Evolutionary conservation across 345 rosid genomes (phyloP).

Genomic region (Lepidium sativum): DNA sequence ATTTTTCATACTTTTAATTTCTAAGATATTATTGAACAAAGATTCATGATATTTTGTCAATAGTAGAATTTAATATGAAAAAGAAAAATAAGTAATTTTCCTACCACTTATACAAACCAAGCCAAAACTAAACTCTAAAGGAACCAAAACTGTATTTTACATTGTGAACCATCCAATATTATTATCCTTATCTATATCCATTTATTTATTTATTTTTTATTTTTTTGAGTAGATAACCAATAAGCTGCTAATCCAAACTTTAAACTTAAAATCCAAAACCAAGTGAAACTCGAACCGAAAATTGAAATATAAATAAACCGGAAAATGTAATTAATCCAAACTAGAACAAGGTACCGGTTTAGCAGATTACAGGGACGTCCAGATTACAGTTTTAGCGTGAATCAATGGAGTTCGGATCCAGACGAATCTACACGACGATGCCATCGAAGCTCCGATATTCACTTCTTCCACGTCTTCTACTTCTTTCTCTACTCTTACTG

Average conservation of each 20-base stretch:
- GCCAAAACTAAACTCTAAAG: background rate
- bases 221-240: background rate
- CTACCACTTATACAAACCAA: background rate
- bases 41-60: too few species aligned
- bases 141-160: slow-evolving; percentile 4
- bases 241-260: background rate
- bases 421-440: slow-evolving; percentile 33
- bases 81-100: too few species aligned
- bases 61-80: too few species aligned
- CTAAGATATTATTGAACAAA: too few species aligned
- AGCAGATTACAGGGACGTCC: background rate
- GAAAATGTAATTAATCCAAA: background rate
- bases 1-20: too few species aligned
- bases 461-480: slow-evolving; percentile 36
- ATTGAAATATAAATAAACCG: background rate
- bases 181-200: background rate
- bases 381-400: slow-evolving; percentile 5
- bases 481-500: slow-evolving; percentile 48
- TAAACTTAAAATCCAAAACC: background rate
- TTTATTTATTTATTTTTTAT: background rate
- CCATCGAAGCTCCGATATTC: slow-evolving; percentile 46
- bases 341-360: background rate
- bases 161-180: slow-evolving; percentile 15
- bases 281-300: background rate
- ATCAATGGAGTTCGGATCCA: slow-evolving; percentile 16